phyloP scores from a whole-genome alignment of 495 filamentous ascomycete genomes.

The Aspergillus biplanus region DNA sequence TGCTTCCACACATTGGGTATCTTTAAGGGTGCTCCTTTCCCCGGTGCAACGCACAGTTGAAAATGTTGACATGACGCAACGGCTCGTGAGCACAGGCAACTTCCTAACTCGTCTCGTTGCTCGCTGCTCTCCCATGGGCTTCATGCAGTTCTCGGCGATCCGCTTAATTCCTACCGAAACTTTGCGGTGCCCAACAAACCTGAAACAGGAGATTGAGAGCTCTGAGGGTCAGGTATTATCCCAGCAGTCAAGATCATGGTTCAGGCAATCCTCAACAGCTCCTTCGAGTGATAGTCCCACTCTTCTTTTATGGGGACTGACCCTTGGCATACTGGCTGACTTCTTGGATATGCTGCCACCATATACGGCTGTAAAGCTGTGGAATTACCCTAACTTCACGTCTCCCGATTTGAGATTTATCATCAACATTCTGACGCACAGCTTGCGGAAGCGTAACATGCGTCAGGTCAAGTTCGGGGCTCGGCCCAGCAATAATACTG shows the following conservation, averaged over 20 bases:
- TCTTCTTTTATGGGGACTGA: conserved; percentile 76
- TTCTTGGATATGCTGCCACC: conserved; percentile 72
- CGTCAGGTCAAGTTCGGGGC: conserved; percentile 42
- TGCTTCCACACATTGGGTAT: conserved; percentile 77
- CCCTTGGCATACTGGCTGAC: conserved; percentile 71
- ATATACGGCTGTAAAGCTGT: conserved; percentile 62
- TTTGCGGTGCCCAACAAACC: conserved; percentile 54
- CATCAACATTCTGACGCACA: conserved; percentile 63
- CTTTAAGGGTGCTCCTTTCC: conserved; percentile 65
- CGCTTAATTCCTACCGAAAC: conserved; percentile 65
- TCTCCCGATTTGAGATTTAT: conserved; percentile 63
- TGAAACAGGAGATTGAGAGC: conserved; percentile 47
- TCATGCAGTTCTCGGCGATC: conserved; percentile 75
- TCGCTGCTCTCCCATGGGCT: conserved; percentile 58
- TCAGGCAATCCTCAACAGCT: conserved; percentile 37
- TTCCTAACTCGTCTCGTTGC: conserved; percentile 54
- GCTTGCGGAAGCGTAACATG: conserved; percentile 60
- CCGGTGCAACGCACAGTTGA: conserved; percentile 64
- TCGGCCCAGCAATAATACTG: conserved; percentile 45
- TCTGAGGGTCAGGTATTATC: conserved; percentile 23
- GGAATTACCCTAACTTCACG: conserved; percentile 77
- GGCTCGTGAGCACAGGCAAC: conserved; percentile 57
- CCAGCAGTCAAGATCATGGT: conserved; percentile 36
- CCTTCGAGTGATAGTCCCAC: conserved; percentile 43
- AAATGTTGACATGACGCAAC: conserved; percentile 68